Conservation (phyloP, 176 grass and related monocot species). For the Dactylis glomerata region DNA sequence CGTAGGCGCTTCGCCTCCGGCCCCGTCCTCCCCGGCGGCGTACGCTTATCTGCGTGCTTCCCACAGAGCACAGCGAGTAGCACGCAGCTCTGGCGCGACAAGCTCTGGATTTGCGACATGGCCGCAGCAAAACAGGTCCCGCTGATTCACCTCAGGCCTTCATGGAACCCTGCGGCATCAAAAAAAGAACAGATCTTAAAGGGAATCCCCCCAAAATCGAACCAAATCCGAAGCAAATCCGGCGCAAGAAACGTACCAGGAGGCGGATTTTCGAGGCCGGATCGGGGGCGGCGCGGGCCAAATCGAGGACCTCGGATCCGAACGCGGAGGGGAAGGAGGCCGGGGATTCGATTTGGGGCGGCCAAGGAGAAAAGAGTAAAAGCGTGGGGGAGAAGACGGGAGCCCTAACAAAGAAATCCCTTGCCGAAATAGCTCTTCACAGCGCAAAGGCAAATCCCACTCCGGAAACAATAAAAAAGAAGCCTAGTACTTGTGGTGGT, state of each 20-base stretch:
- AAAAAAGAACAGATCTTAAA: slow-evolving; percentile 23
- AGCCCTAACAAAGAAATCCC: slow-evolving; percentile 41
- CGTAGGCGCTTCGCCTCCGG: slow-evolving; percentile 42
- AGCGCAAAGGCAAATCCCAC: slow-evolving; percentile 52
- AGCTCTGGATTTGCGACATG: slow-evolving; percentile 89
- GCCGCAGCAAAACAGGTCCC: background rate
- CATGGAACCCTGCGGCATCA: slow-evolving; percentile 32
- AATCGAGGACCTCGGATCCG: slow-evolving; percentile 22
- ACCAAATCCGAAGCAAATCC: slow-evolving; percentile 33
- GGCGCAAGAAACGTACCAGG: slow-evolving; percentile 31
- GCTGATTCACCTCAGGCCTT: slow-evolving; percentile 19
- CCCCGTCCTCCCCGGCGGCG: background rate
- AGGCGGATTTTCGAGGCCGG: slow-evolving; percentile 31
- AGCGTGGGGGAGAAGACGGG: slow-evolving; percentile 38
- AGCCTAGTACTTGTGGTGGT: slow-evolving; percentile 20
- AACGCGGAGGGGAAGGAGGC: background rate
- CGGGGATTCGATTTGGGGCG: slow-evolving; percentile 23
- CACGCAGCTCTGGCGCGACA: slow-evolving; percentile 60
- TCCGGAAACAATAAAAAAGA: slow-evolving; percentile 51
- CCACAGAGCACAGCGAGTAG: slow-evolving; percentile 90
- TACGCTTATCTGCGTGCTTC: slow-evolving; percentile 48
- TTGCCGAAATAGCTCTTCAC: slow-evolving; percentile 46
- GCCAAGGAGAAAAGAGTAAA: slow-evolving; percentile 37
- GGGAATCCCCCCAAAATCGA: slow-evolving; percentile 26
- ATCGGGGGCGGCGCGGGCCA: background rate